Conservation (phyloP, 1,284 basidiomycete species). For the Marasmius oreades region DNA sequence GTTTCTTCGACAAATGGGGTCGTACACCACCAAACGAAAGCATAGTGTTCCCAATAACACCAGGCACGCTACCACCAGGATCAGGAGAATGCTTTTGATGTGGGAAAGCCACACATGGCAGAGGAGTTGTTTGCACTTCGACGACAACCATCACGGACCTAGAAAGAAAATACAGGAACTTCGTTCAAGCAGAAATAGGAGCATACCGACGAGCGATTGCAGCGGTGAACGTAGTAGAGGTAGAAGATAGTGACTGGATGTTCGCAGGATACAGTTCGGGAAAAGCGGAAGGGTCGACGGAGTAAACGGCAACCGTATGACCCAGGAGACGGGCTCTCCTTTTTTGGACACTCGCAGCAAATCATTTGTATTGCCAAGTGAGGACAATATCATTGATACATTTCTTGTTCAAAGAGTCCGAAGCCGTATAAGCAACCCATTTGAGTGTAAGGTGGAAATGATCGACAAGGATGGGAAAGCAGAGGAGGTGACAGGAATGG, state of each 20-base stretch:
- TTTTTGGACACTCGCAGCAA: neutral
- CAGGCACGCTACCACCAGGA: neutral
- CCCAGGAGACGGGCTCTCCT: neutral
- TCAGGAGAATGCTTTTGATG: slow-evolving; percentile 8
- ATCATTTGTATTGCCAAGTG: neutral
- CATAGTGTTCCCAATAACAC: neutral
- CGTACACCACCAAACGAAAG: neutral
- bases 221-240: neutral
- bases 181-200: neutral
- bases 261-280: neutral
- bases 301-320: slow-evolving; percentile 3
- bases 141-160: neutral
- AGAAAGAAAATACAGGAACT: neutral
- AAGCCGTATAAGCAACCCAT: slow-evolving; percentile 5
- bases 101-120: neutral
- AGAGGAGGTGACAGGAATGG: no score
- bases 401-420: slow-evolving; percentile 2
- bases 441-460: neutral
- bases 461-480: neutral
- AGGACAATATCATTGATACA: slow-evolving; percentile 1
- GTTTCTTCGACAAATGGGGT: neutral
- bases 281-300: slow-evolving; percentile 3
- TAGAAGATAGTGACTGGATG: neutral
- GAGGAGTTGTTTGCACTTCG: neutral
- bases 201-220: neutral